Evolutionary conservation across 768 basidiomycete genomes (phyloP), one percentile per base, ranked within the genome.

Genomic region (Hygrophoropsis aurantiaca): DNA sequence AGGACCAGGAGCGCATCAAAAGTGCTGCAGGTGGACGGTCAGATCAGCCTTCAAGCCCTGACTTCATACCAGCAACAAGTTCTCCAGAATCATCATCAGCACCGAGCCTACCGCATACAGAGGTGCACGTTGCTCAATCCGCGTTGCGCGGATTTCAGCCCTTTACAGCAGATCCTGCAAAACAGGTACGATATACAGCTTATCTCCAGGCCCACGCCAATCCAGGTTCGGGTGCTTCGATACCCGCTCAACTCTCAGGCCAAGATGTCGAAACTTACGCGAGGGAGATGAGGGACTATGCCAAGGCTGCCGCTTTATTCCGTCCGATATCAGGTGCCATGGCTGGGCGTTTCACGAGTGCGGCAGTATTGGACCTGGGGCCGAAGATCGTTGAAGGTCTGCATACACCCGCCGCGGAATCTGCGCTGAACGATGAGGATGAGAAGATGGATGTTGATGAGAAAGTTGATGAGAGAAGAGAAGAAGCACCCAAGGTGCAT

Each of bases 311-410:
- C 0, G 69, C 78, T 20, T 80, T 98, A 23, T 98, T 97, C 72
- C 92, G 92, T 57, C 97, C 97, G 0, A 81, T 94, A 54, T 80
- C 84, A 0, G 90, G 87, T 3, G 90, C 91, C 13, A 97, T 98
- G 90, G 92, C 93, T 0, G 87, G 84, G 18, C 79, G 95, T n/a
- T 98, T 98, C 66, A 92, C 88, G 5, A 87, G 81, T 47, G 90
- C 90, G 0, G 78, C 79, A 0, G 74, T 84, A 11, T 67, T 90
- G n/a, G 90, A 91, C 21, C 61, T 67, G 4, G 85, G 79, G 1
- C 79, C 85, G 4, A 75, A 79, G 46, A 62, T 81, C 11, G 58
- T 80, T 24, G 87, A 85, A 60, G 90, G 90, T 2, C 60, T 92
- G 40, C 80, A 88, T 54, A 79, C 74, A 32, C 85, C 87, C 0